Percentiles rank a stretch among this genome's conserved stretches.
Evolutionary conservation across 2,329 filamentous ascomycete genomes (phyloP).

Genomic region (Acrocalymma vagum): DNA sequence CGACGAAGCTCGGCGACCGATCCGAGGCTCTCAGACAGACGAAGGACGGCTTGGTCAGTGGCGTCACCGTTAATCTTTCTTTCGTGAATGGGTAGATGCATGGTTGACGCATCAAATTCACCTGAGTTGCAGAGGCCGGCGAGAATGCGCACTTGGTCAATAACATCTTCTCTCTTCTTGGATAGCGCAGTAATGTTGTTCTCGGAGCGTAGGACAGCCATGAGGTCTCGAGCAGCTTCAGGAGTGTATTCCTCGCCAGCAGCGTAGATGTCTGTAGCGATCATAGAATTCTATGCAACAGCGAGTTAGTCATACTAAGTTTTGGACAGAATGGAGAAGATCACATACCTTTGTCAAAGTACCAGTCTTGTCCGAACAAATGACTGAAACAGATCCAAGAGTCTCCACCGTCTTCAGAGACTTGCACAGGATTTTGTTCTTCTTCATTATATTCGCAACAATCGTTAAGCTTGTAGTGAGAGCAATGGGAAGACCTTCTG

Average conservation of each 20-base stretch:
- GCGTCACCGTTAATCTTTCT: slow-evolving; percentile 77
- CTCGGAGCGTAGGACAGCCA: slow-evolving; percentile 45
- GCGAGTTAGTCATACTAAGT: not conserved
- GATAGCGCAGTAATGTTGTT: slow-evolving; percentile 35
- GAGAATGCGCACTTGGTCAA: slow-evolving; percentile 66
- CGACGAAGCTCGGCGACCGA: slow-evolving; percentile 67
- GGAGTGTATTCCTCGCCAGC: slow-evolving; percentile 61
- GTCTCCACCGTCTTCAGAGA: slow-evolving; percentile 82
- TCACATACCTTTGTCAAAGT: slow-evolving; percentile 63
- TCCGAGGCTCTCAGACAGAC: slow-evolving; percentile 73
- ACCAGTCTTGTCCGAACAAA: slow-evolving; percentile 82
- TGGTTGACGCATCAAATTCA: slow-evolving; percentile 74
- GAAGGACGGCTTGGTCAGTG: slow-evolving; percentile 77
- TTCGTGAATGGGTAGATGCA: slow-evolving; percentile 65
- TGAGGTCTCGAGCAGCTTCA: slow-evolving; percentile 57
- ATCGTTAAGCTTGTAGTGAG: slow-evolving; percentile 72
- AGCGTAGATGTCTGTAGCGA: slow-evolving; percentile 73
- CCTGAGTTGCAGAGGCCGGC: slow-evolving; percentile 77
- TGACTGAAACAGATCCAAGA: slow-evolving; percentile 74
- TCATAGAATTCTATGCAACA: slow-evolving; percentile 70
- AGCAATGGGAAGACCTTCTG: slow-evolving; percentile 60
- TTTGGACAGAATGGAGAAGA: not conserved
- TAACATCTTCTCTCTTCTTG: slow-evolving; percentile 38
- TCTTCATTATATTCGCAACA: slow-evolving; percentile 77
- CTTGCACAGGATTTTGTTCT: slow-evolving; percentile 81